Base-by-base conservation (phyloP, 2,329 filamentous ascomycete genomes). In the Hypoxylon sp. region DNA sequence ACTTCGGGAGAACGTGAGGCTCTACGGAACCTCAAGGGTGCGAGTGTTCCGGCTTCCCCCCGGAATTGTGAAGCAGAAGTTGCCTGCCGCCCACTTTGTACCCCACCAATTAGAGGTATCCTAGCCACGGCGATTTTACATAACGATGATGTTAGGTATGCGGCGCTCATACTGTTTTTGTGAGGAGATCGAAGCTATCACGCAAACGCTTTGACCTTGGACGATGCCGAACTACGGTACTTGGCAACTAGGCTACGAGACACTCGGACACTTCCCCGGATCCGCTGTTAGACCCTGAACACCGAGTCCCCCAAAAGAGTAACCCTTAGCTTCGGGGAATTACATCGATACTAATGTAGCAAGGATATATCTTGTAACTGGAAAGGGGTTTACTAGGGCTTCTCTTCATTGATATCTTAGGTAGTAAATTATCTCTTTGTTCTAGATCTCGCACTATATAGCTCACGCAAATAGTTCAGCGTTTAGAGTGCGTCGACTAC, bases 141-240 rank as follows among this genome's bases (percentile, higher is more conserved):
- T 51, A 54, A 31, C 11, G 8, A 51, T 25, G 57, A 61, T 11
- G 33, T 25, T 44, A 30, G 44, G 56, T 46, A 48, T 57, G 57
- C 37, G 22, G 46, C 33, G 27, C 44, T 33, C 25, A 44, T 56
- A 13, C 37, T 33, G 57, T 57, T 56, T 58, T 58, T 5, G 63
- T 42, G 31, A 51, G 46, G 25, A 33, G 51, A 51, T 35, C 22
- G 40, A 61, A 46, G 46, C 22, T 17, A 25, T 49, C 35, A 25
- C 14, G 49, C 37, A 14, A 58, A 57, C 66, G 66, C 61, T 65
- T 66, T 66, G 66, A 69, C 62, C 8, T 61, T 51, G 33, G 48
- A 55, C 46, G 49, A 54, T 5, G 42, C 25, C 22, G 33, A 31
- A 11, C 31, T 54, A 48, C 20, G 27, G 17, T 42, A 37, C 53